Evolutionary conservation across 768 basidiomycete genomes (phyloP).

Genomic region (Kwoniella botswanensis): DNA sequence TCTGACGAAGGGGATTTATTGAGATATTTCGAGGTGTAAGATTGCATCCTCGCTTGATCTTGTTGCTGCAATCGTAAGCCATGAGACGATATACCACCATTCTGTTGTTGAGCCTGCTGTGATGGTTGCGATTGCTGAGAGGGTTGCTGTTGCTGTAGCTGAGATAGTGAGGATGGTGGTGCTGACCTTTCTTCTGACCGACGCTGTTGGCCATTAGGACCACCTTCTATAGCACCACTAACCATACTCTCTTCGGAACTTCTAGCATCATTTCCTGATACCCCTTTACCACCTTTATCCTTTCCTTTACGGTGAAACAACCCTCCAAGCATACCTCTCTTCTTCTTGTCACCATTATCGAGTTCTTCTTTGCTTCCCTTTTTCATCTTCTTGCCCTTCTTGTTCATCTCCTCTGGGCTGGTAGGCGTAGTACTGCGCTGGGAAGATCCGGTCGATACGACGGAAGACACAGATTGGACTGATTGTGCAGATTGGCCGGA

Average conservation of each 20-base stretch:
- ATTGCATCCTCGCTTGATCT: slow-evolving; percentile 84
- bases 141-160: slow-evolving; percentile 4
- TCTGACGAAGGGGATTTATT: slow-evolving; percentile 72
- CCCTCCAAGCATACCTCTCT: slow-evolving; percentile 72
- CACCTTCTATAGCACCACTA: slow-evolving; percentile 35
- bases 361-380: slow-evolving; percentile 42
- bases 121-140: slow-evolving; percentile 12
- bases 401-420: slow-evolving; percentile 57
- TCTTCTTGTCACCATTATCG: slow-evolving; percentile 45
- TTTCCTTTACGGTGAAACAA: slow-evolving; percentile 68
- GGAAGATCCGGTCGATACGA: slow-evolving; percentile 30
- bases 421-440: slow-evolving; percentile 32
- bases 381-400: slow-evolving; percentile 64
- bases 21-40: slow-evolving; percentile 83
- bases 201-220: slow-evolving; percentile 31
- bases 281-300: slow-evolving; percentile 75
- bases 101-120: slow-evolving; percentile 13
- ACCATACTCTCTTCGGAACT: slow-evolving; percentile 53
- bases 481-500: slow-evolving; percentile 62
- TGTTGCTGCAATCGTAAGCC: slow-evolving; percentile 75
- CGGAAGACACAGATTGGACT: slow-evolving; percentile 59
- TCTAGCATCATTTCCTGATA: slow-evolving; percentile 53
- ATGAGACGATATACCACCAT: slow-evolving; percentile 64
- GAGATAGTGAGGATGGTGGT: slow-evolving; percentile 6
- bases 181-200: slow-evolving; percentile 33